Conservation (phyloP, 2,329 filamentous ascomycete species). For the Colletotrichum sp. region DNA sequence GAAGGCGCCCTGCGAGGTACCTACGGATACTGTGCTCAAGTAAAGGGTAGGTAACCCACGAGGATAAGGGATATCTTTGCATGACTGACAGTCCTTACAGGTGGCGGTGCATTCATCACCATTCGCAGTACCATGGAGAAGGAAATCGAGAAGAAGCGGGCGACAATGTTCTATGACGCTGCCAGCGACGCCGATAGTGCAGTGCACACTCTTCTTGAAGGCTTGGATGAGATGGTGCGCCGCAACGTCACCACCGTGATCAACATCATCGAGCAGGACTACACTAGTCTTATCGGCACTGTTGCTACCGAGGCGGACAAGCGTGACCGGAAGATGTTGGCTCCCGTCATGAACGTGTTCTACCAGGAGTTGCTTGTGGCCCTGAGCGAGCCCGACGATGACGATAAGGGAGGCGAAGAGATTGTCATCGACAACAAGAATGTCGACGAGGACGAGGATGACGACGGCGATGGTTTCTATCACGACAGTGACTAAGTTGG, state of each 20-base stretch:
- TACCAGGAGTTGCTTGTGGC: background rate
- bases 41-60: background rate
- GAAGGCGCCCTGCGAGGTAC: background rate
- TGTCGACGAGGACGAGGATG: background rate
- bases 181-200: slow-evolving; percentile 11
- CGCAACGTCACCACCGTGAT: slow-evolving; percentile 29
- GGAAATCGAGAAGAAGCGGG: slow-evolving; percentile 15
- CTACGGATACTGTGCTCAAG: background rate
- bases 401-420: background rate
- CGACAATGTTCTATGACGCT: slow-evolving; percentile 23
- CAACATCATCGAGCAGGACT: slow-evolving; percentile 32
- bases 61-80: background rate
- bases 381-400: background rate
- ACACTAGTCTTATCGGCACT: slow-evolving; percentile 21
- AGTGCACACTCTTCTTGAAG: background rate
- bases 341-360: background rate
- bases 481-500: background rate
- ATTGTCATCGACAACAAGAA: background rate
- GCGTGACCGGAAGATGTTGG: background rate
- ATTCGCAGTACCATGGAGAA: slow-evolving; percentile 26
- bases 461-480: background rate
- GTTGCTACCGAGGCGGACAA: background rate
- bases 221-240: background rate
- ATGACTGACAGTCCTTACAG: background rate
- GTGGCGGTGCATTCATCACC: slow-evolving; percentile 22